Conservation (phyloP, 23 red algal species). For the Gracilaria caudata region DNA sequence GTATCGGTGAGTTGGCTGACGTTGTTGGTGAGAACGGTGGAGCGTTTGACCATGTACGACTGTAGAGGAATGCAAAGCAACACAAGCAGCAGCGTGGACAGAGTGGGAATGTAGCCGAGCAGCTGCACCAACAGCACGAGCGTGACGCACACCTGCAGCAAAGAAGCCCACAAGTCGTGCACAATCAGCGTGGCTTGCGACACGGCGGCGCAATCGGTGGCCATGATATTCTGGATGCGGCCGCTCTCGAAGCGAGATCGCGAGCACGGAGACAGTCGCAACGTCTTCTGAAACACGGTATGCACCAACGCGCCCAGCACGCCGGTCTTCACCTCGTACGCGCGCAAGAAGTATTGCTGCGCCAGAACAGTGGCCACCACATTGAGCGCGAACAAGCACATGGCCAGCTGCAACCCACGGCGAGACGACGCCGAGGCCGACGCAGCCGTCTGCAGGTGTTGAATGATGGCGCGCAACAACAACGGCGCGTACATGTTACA, state of each 20-base stretch:
- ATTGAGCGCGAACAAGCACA: constrained; percentile 35
- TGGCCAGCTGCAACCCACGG: constrained; percentile 33
- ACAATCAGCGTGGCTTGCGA: constrained; percentile 21
- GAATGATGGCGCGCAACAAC: constrained; percentile 64
- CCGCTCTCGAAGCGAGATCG: constrained; percentile 58
- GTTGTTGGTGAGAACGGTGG: constrained; percentile 6
- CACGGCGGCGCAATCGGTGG: constrained; percentile 60
- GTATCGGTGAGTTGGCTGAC: constrained; percentile 20
- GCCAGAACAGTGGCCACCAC: constrained; percentile 36
- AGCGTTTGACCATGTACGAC: constrained; percentile 7
- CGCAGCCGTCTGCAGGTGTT: constrained; percentile 39
- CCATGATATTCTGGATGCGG: constrained; percentile 76
- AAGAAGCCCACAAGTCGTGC: constrained; percentile 64
- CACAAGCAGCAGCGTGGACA: constrained; percentile 49
- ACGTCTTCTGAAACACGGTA: constrained; percentile 62
- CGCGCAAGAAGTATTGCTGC: constrained; percentile 63
- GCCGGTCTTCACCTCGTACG: constrained; percentile 10
- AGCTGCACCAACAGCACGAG: constrained; percentile 59
- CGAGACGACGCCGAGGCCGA: background rate
- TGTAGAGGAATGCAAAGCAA: constrained; percentile 55
- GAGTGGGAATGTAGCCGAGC: constrained; percentile 75
- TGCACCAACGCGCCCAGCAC: constrained; percentile 38
- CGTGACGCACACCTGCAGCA: constrained; percentile 77
- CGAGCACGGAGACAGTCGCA: constrained; percentile 35
- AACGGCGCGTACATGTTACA: constrained; percentile 44